Percentiles rank a stretch among this genome's conserved stretches.
Evolutionary conservation across 179 eudicot genomes (phyloP).

Genomic region (Pouteria campechiana): DNA sequence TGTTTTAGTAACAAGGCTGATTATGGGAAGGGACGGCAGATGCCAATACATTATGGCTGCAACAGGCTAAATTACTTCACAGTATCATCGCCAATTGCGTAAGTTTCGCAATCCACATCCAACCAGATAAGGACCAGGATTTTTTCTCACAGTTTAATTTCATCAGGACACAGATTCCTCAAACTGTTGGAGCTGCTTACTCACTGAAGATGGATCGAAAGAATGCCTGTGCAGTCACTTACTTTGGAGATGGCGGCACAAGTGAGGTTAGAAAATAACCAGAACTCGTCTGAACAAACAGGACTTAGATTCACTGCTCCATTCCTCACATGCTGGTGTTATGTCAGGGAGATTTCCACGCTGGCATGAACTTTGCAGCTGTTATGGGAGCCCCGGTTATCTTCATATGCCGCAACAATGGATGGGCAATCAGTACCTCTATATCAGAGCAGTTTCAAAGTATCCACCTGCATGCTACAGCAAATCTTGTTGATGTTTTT

Average conservation of each 20-base stretch:
- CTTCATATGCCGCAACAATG: slow-evolving; percentile 82
- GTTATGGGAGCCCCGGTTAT: slow-evolving; percentile 76
- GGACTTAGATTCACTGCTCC: too few species aligned
- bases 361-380: slow-evolving; percentile 79
- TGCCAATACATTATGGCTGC: slow-evolving; percentile 90
- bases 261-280: slow-evolving; percentile 41
- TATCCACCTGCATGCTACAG: too few species aligned
- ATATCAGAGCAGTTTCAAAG: slow-evolving; percentile 55
- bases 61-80: slow-evolving; percentile 67
- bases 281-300: too few species aligned
- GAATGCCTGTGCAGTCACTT: slow-evolving; percentile 67
- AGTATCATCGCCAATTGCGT: slow-evolving; percentile 79
- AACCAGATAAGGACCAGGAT: background rate
- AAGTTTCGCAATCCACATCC: slow-evolving; percentile 14
- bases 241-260: slow-evolving; percentile 78
- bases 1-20: slow-evolving; percentile 65
- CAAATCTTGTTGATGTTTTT: too few species aligned
- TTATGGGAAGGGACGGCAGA: slow-evolving; percentile 83
- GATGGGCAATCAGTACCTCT: slow-evolving; percentile 97
- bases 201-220: slow-evolving; percentile 75
- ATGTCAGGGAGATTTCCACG: slow-evolving; percentile 88
- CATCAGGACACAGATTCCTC: slow-evolving; percentile 70
- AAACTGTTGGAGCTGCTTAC: slow-evolving; percentile 87
- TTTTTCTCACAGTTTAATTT: background rate
- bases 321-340: too few species aligned